Conservation (phyloP, 2,329 filamentous ascomycete species). For the Penicillium sp. region DNA sequence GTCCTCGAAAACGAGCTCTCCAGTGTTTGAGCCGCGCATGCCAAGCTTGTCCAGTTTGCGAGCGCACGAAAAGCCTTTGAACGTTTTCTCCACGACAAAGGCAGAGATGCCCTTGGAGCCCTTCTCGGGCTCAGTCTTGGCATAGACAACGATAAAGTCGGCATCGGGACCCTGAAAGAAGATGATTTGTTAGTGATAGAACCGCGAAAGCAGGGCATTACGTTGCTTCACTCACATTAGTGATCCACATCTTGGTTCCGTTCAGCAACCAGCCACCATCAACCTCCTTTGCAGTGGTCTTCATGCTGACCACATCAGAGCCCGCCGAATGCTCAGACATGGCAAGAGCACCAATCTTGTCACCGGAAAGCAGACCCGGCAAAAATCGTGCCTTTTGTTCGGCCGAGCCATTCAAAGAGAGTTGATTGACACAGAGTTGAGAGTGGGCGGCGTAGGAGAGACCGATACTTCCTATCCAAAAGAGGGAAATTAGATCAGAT, state of each 20-base stretch:
- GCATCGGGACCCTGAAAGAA: slow-evolving; percentile 71
- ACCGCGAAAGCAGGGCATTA: background rate
- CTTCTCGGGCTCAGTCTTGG: slow-evolving; percentile 81
- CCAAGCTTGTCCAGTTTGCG: slow-evolving; percentile 97
- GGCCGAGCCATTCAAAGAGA: slow-evolving; percentile 80
- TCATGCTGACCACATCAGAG: slow-evolving; percentile 95
- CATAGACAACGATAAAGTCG: slow-evolving; percentile 92
- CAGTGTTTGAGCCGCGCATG: slow-evolving; percentile 96
- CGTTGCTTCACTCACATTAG: slow-evolving; percentile 62
- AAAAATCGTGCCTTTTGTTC: slow-evolving; percentile 81
- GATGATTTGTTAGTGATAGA: slow-evolving; percentile 5
- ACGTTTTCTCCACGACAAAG: slow-evolving; percentile 75
- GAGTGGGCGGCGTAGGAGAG: slow-evolving; percentile 95
- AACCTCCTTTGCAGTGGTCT: slow-evolving; percentile 75
- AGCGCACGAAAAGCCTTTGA: slow-evolving; percentile 78
- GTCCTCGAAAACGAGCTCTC: slow-evolving; percentile 85
- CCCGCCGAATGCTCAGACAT: slow-evolving; percentile 94
- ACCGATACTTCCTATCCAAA: slow-evolving; percentile 50
- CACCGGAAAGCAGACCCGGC: slow-evolving; percentile 77
- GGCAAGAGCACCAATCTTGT: slow-evolving; percentile 80
- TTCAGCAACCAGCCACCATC: slow-evolving; percentile 85
- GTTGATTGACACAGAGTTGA: slow-evolving; percentile 94
- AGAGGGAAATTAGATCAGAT: background rate
- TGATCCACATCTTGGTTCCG: slow-evolving; percentile 99
- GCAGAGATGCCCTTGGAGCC: slow-evolving; percentile 92